Conservation (phyloP, 139 green algal genomes). For the Dunaliella sp. region DNA sequence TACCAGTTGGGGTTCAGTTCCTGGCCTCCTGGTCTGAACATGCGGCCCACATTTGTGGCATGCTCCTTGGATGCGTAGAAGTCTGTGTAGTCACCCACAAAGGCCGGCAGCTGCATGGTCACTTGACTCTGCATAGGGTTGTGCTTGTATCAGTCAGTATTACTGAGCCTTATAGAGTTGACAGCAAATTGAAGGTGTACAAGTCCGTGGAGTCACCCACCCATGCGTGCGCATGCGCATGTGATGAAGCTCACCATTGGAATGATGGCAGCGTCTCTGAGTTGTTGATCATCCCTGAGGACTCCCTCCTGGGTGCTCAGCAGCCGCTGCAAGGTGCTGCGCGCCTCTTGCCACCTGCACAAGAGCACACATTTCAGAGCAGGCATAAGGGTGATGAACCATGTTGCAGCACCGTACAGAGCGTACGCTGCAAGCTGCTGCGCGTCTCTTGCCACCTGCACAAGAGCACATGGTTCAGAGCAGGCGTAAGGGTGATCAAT, state of each 20-base stretch:
- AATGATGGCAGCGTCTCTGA: conserved; percentile 52
- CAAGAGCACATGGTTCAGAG: no score
- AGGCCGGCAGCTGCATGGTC: conserved; percentile 72
- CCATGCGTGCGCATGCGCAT: background rate
- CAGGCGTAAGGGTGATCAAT: no score
- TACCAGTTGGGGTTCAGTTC: conserved; percentile 87
- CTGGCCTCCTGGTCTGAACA: conserved; percentile 77
- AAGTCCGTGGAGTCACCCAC: background rate
- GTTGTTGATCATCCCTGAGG: conserved; percentile 61
- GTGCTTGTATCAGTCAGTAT: no score
- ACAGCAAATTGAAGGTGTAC: background rate
- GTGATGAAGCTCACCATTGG: conserved; percentile 26
- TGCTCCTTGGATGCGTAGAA: conserved; percentile 92
- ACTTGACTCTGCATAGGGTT: conserved; percentile 57
- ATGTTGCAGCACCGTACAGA: no score
- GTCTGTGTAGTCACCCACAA: conserved; percentile 93
- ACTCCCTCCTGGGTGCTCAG: conserved; percentile 49
- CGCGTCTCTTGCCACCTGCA: no score
- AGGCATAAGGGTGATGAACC: no score
- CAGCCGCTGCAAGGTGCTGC: conserved; percentile 56
- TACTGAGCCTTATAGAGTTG: no score
- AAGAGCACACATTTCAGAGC: no score
- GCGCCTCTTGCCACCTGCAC: conserved; percentile 69
- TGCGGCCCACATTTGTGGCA: conserved; percentile 75
- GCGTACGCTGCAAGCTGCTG: no score